These are phyloP conservation scores for Salix exigua DNA, from an alignment of 345 rosid species.

Conservation along the genomic window DNA sequence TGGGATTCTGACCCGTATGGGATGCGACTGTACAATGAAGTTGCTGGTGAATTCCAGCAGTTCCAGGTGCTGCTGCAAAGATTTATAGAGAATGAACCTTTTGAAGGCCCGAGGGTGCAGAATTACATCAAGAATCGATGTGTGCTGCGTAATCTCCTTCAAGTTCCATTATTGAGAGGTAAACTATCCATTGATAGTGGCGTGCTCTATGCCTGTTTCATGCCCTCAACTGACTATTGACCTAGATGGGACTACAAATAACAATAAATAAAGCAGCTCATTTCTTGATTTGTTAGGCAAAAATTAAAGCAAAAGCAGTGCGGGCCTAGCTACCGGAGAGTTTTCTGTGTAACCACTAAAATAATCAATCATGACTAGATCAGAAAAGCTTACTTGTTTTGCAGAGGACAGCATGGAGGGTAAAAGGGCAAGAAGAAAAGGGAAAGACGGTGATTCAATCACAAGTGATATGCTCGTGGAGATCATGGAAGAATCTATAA, in stretches of 20 bases:
- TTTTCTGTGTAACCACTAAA: not conserved
- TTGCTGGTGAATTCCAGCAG: slow-evolving; percentile 87
- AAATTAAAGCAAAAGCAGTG: not conserved
- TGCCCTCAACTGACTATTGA: not conserved
- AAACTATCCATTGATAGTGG: not conserved
- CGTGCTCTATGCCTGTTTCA: not conserved
- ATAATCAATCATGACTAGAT: not conserved
- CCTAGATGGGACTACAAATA: not conserved
- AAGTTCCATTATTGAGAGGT: slow-evolving; percentile 91
- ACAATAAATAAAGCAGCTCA: not conserved
- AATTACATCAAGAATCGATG: slow-evolving; percentile 71
- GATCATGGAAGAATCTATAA: slow-evolving; percentile 83
- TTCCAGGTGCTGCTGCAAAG: slow-evolving; percentile 85
- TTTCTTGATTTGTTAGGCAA: slow-evolving; percentile 16
- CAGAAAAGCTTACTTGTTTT: slow-evolving; percentile 4
- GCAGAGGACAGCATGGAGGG: slow-evolving; percentile 68
- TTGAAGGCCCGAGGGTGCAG: slow-evolving; percentile 75
- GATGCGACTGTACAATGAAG: slow-evolving; percentile 60
- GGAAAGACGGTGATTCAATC: slow-evolving; percentile 37
- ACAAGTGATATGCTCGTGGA: slow-evolving; percentile 67
- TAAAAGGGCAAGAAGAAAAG: slow-evolving; percentile 43
- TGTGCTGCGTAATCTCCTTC: slow-evolving; percentile 71
- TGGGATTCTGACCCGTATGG: slow-evolving; percentile 68
- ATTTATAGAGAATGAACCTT: slow-evolving; percentile 77
- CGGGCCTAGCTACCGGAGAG: not conserved